Percentiles rank a stretch among this genome's conserved stretches.
These are phyloP conservation scores for Pneumocystis murina DNA, from an alignment of 1,139 yeast species.

Conservation along the genomic window DNA sequence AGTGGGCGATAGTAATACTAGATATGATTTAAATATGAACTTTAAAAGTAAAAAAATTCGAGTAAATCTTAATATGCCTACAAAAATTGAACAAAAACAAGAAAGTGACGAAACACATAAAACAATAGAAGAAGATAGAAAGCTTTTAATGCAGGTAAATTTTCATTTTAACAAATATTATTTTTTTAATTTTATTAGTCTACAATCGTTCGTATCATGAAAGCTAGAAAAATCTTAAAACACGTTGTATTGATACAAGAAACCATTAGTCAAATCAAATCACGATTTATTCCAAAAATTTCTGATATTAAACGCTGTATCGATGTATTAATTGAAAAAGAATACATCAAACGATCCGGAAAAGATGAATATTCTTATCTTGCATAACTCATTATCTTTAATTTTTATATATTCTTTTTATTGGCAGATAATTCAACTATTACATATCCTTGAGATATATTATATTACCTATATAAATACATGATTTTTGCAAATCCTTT, in stretches of 20 bases:
- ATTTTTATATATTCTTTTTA: background rate
- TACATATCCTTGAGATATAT: background rate
- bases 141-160: slow-evolving; percentile 48
- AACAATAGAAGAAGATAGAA: slow-evolving; percentile 77
- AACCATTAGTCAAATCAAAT: slow-evolving; percentile 72
- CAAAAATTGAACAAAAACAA: slow-evolving; percentile 58
- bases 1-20: slow-evolving; percentile 32
- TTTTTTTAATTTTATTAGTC: slow-evolving; percentile 28
- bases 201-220: slow-evolving; percentile 79
- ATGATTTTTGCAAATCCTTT: no score
- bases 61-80: slow-evolving; percentile 71
- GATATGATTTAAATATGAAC: slow-evolving; percentile 58
- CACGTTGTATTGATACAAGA: slow-evolving; percentile 77
- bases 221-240: slow-evolving; percentile 47
- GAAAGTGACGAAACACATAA: slow-evolving; percentile 73
- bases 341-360: slow-evolving; percentile 65
- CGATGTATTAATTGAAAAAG: slow-evolving; percentile 72
- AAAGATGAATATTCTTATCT: slow-evolving; percentile 60
- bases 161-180: background rate
- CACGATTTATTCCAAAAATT: slow-evolving; percentile 72
- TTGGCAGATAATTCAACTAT: background rate
- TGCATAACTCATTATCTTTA: slow-evolving; percentile 30
- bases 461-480: no score
- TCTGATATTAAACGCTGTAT: slow-evolving; percentile 78
- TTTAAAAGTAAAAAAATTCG: slow-evolving; percentile 74